Conservation (phyloP, 768 basidiomycete species). For the Podaxis mareebaensis region DNA sequence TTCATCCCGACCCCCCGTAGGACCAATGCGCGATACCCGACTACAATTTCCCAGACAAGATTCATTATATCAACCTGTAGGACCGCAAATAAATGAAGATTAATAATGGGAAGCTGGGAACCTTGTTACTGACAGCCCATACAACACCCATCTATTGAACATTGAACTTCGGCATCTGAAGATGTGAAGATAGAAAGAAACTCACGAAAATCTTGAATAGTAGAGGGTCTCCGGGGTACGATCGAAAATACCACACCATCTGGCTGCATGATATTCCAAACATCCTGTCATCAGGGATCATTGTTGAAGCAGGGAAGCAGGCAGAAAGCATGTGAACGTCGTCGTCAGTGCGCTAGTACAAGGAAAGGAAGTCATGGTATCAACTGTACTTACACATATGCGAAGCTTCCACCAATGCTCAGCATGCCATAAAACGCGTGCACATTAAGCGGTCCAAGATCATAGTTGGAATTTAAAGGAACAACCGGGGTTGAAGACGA, state of each 20-base stretch:
- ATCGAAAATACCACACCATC: conserved; percentile 10
- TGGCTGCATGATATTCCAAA: conserved; percentile 7
- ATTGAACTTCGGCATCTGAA: too few species aligned
- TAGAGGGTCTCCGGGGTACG: not conserved
- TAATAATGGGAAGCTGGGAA: too few species aligned
- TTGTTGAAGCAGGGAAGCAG: not conserved
- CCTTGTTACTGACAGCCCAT: too few species aligned
- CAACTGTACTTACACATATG: conserved; percentile 1
- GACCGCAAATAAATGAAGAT: too few species aligned
- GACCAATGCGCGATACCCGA: too few species aligned
- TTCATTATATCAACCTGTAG: too few species aligned
- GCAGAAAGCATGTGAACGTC: not conserved
- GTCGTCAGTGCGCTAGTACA: not conserved
- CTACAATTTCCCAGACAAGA: too few species aligned
- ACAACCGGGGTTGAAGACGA: not conserved
- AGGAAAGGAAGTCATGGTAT: not conserved
- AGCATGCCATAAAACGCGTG: not conserved
- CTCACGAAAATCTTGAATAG: conserved; percentile 3
- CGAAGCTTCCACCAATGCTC: conserved; percentile 10
- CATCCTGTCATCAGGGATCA: too few species aligned
- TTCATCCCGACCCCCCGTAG: too few species aligned
- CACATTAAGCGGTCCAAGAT: not conserved
- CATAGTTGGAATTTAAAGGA: not conserved
- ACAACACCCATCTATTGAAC: too few species aligned
- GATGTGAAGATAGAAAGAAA: not conserved